Base-by-base conservation (phyloP, 108 stramenopile species). In the Cylindrotheca closterium region DNA sequence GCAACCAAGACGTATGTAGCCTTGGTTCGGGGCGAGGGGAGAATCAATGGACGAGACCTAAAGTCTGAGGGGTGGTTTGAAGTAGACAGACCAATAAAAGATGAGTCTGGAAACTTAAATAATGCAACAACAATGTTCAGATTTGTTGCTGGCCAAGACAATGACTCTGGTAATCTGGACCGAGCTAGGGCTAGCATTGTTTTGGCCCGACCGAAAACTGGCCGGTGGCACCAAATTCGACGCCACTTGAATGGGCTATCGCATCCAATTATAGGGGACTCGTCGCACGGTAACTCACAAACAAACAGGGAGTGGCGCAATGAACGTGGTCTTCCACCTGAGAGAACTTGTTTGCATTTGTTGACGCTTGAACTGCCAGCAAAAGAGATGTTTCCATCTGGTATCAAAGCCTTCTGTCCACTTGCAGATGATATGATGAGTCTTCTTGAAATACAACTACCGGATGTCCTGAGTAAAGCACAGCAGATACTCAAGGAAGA, bases 211-310 rank as follows among this genome's bases (percentile, higher is more conserved):
- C 89, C 89, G 1, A 49, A 54, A 32, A 83, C 82, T 24, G 93
- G 93, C 32, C 79, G 89, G 19, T 94, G 90, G 90, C 93, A 94
- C 65, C 93, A 94, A 61, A 85, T 94, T 30, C 84, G 93, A n/a
- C 62, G 81, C 5, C 89, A 94, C 67, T 58, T 94, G 48, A 90
- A 85, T 66, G 90, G 90, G 2, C 37, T 94, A 3, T 81, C 77
- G 8, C 93, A 94, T 67, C 93, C 93, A 0, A 94, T 94, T 37
- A 60, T 94, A 5, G 93, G 93, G 1, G 93, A 94, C 74, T 66
- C 81, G 4, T 73, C 83, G 23, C 93, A 94, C 68, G 93, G 93
- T 0, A 71, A 70, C 32, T 74, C 76, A 18, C 73, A 76, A 34
- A 59, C 74, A 8, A 93, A 93, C 57, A 71, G 86, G 1, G 77